Percentiles rank a stretch among this genome's conserved stretches.
Evolutionary conservation across 352 stramenopile genomes (phyloP).

Genomic region (Aphanomyces invadans): DNA sequence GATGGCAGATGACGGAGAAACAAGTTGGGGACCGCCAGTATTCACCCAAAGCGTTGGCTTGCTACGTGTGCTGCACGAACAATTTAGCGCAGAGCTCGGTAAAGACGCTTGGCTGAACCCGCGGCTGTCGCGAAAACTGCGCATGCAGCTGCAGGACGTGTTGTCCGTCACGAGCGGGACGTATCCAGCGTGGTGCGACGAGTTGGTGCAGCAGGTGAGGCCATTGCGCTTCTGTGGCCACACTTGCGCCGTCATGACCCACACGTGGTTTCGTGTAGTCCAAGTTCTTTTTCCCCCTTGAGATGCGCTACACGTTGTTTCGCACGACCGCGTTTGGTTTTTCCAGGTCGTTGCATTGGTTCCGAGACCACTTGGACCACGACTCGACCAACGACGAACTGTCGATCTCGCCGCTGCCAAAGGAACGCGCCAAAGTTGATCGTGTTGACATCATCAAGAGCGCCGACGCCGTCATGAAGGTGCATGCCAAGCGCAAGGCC

Average conservation of each 20-base stretch:
- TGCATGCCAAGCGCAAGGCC: conserved; percentile 74
- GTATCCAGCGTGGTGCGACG: conserved; percentile 73
- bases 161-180: conserved; percentile 75
- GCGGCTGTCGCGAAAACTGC: conserved; percentile 71
- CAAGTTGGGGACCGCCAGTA: neutral
- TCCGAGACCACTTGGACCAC: conserved; percentile 39
- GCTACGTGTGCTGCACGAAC: neutral
- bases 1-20: too few species aligned
- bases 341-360: conserved; percentile 74
- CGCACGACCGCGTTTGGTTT: conserved; percentile 71
- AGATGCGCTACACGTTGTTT: conserved; percentile 64
- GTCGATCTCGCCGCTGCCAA: conserved; percentile 71
- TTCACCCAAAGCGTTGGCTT: conserved; percentile 1
- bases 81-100: neutral
- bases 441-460: conserved; percentile 66
- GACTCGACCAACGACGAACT: conserved; percentile 70
- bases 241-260: neutral
- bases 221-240: neutral
- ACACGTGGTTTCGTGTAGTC: conserved; percentile 32
- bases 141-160: conserved; percentile 71
- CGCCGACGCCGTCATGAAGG: conserved; percentile 75
- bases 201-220: conserved; percentile 40
- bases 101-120: conserved; percentile 54
- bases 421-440: conserved; percentile 79
- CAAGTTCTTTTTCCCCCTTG: conserved; percentile 74